Base-by-base conservation (phyloP, 345 rosid species). In the Citrus reticulata region DNA sequence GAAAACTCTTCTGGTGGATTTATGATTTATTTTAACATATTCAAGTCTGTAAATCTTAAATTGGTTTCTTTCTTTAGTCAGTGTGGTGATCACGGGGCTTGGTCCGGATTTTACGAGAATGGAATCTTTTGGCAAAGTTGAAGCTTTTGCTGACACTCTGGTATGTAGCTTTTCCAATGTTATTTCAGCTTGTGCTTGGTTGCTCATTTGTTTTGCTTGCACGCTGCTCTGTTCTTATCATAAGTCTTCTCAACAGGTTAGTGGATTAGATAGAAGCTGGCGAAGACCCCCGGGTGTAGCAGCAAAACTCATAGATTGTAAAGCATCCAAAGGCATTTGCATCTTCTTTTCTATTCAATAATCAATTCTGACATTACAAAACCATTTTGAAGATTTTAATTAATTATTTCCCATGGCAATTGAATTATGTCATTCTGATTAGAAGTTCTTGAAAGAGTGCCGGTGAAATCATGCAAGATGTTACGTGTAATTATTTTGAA, bases 211-310 rank as follows among this genome's bases (percentile, higher is more conserved):
- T 60, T 60, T 16, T 32, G 32, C 46, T 34, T 20, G 25, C 13
- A 37, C 46, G 29, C n/a, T 34, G 20, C 42, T 39, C 54, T 42
- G 32, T 69, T 24, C 39, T 8, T 61, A 30, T 73, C 35, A 49
- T 62, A 25, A 57, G 49, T 19, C 9, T 30, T 40, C 16, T 1
- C 30, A 77, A 0, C 51, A 91, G 97, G 95, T 93, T 29, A 84
- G 98, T 83, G 98, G 98, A 77, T 81, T 93, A 86, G 99, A 95
- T 70, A 88, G 98, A 84, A 93, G 99, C 90, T 95, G 98, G 97
- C 91, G 87, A 79, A 89, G 87, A 78, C 95, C 98, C 2, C 89
- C 97, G 1, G 99, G 98, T 25, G 97, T 91, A 10, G 83, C 85
- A 16, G 99, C 98, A 58, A 92, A 93, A 77, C 94, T 95, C 63